Base-by-base conservation (phyloP, 352 stramenopile genomes). In the Globisporangium paddicum region DNA sequence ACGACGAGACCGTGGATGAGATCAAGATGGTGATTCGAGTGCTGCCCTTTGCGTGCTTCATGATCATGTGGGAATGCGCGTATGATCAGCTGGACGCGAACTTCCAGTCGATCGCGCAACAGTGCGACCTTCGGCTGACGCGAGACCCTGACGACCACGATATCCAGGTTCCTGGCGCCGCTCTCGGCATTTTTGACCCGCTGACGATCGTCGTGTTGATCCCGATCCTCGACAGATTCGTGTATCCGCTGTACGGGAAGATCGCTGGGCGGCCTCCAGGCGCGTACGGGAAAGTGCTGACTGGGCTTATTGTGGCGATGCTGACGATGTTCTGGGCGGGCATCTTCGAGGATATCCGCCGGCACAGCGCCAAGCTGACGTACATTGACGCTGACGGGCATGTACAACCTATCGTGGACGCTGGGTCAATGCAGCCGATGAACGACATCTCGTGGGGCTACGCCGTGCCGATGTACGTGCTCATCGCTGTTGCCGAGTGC, bases 11-110 rank as follows among this genome's bases (percentile, higher is more conserved):
- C 0, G 79, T 95, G 23, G 83, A 93, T 60, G 86, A 92, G 60
- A 89, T 93, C 61, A 92, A 93, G 66, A 84, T 87, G 69, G 78
- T 95, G 51, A 79, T 95, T 38, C 82, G 86, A 16, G 79, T 95
- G 45, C 73, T 95, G 18, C 86, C 86, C 5, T 95, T 95, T 54
- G 82, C 86, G 45, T 88, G 75, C n/a, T 95, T 93, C 64, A 92
- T 90, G 76, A 90, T 95, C 71, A 89, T 93, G 69, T 95, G 86
- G 86, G 80, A 93, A 59, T 93, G 82, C 42, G 79, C 83, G 16
- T 95, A 91, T 68, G 86, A 93, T 62, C 86, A 95, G 55, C 61
- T 93, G 18, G 86, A 95, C 48, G 86, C 86, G 37, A 95, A 95
- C 48, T 95, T 95, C 57, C 86, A 95, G 71, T 91, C 79, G 0